Evolutionary conservation across 1,139 yeast genomes (phyloP).

Genomic region (Pichia cactophila): DNA sequence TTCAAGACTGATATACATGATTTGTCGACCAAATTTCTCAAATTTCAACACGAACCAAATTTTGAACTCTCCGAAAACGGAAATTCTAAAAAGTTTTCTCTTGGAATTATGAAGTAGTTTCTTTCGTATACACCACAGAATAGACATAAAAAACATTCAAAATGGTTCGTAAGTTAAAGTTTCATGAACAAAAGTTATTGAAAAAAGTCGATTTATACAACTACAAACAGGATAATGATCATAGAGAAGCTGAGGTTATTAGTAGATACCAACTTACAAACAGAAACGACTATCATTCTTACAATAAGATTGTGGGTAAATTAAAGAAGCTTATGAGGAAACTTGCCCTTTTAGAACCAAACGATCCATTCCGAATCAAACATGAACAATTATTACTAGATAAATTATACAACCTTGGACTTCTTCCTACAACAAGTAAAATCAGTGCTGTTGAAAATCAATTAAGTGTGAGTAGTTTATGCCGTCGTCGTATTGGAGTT

Average conservation of each 20-base stretch:
- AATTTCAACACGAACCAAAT: too few relatives aligned
- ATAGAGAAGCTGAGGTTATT: constrained; percentile 93
- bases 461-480: constrained; percentile 83
- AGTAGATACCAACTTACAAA: constrained; percentile 87
- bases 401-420: constrained; percentile 82
- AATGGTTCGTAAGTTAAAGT: constrained; percentile 89
- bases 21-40: neutral
- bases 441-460: constrained; percentile 91
- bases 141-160: neutral
- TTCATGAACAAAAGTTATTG: constrained; percentile 89
- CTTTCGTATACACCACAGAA: neutral
- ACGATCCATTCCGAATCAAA: constrained; percentile 76
- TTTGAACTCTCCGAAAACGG: neutral
- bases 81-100: neutral
- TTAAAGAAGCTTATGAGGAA: constrained; percentile 81
- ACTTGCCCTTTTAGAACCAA: constrained; percentile 73
- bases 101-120: neutral
- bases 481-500: constrained; percentile 88
- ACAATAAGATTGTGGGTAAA: constrained; percentile 87
- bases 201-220: constrained; percentile 95
- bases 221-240: constrained; percentile 96
- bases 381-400: constrained; percentile 85
- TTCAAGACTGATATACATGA: too few relatives aligned
- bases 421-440: constrained; percentile 75
- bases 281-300: constrained; percentile 92